These are phyloP conservation scores for Metschnikowia baotianmanensis DNA, from an alignment of 805 yeast genomes.

Conservation along the genomic window DNA sequence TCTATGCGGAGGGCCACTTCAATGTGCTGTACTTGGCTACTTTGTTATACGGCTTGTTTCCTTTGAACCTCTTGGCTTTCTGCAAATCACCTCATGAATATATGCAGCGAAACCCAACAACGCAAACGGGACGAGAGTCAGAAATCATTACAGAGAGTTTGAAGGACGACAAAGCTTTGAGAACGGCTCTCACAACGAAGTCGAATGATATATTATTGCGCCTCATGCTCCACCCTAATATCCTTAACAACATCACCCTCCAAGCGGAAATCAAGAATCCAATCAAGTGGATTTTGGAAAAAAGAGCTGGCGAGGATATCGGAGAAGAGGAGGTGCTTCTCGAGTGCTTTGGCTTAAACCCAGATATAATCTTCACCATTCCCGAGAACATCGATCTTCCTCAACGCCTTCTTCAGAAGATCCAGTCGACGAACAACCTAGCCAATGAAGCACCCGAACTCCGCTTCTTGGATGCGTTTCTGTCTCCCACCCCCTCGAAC, in stretches of 20 bases:
- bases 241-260: slow-evolving; percentile 28
- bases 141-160: not conserved
- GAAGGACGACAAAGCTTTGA: not conserved
- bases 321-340: slow-evolving; percentile 21
- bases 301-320: slow-evolving; percentile 11
- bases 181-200: not conserved
- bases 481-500: not conserved
- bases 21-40: slow-evolving; percentile 41
- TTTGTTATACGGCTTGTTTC: slow-evolving; percentile 57
- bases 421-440: slow-evolving; percentile 5
- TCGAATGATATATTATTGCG: slow-evolving; percentile 12
- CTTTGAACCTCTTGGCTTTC: slow-evolving; percentile 46
- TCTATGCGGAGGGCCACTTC: slow-evolving; percentile 22
- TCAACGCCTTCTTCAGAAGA: slow-evolving; percentile 4
- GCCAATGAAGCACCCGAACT: not conserved
- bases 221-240: slow-evolving; percentile 49
- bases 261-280: slow-evolving; percentile 24
- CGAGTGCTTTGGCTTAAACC: slow-evolving; percentile 22
- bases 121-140: slow-evolving; percentile 10
- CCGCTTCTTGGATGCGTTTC: not conserved
- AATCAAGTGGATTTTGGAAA: slow-evolving; percentile 20
- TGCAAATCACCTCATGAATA: slow-evolving; percentile 41
- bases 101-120: slow-evolving; percentile 21
- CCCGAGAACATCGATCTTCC: slow-evolving; percentile 15
- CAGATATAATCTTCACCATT: slow-evolving; percentile 16